These are phyloP conservation scores for Aspergillus tubingensis DNA, from an alignment of 2,329 filamentous ascomycete species.

Conservation along the genomic window DNA sequence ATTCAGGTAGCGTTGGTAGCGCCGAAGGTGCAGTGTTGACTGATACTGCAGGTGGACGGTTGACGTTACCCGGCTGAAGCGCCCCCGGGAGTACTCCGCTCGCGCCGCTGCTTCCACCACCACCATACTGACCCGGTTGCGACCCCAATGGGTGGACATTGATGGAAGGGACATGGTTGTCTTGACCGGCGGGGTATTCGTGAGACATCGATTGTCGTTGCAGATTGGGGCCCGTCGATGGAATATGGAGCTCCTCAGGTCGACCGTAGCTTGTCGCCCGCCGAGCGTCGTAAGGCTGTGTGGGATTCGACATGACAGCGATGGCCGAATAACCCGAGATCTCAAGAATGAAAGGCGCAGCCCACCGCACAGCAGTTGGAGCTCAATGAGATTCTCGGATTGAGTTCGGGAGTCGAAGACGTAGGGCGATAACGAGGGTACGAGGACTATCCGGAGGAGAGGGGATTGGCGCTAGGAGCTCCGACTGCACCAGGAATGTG, in stretches of 20 bases:
- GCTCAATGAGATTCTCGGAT: slow-evolving; percentile 2
- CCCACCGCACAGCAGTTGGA: slow-evolving; percentile 13
- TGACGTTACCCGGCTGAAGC: slow-evolving; percentile 57
- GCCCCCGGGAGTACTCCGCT: slow-evolving; percentile 57
- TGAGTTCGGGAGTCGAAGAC: not conserved
- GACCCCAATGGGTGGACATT: slow-evolving; percentile 61
- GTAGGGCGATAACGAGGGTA: not conserved
- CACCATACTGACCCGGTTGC: slow-evolving; percentile 50
- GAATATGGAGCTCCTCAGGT: slow-evolving; percentile 60
- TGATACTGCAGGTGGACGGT: slow-evolving; percentile 55
- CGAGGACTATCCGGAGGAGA: slow-evolving; percentile 4
- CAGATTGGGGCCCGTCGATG: slow-evolving; percentile 43
- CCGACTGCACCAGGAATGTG: slow-evolving; percentile 48
- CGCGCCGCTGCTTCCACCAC: slow-evolving; percentile 41
- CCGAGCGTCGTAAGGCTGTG: slow-evolving; percentile 54
- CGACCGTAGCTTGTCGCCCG: slow-evolving; percentile 50
- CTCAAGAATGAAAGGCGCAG: not conserved
- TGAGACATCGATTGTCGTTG: slow-evolving; percentile 46
- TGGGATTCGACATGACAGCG: slow-evolving; percentile 45
- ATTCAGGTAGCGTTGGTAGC: slow-evolving; percentile 58
- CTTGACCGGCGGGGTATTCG: slow-evolving; percentile 53
- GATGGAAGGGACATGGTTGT: slow-evolving; percentile 57
- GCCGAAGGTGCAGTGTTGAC: slow-evolving; percentile 59
- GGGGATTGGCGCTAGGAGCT: slow-evolving; percentile 17
- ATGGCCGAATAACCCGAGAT: not conserved